Evolutionary conservation across 1,139 yeast genomes (phyloP).

Genomic region (Candida pseudoviswanathii): DNA sequence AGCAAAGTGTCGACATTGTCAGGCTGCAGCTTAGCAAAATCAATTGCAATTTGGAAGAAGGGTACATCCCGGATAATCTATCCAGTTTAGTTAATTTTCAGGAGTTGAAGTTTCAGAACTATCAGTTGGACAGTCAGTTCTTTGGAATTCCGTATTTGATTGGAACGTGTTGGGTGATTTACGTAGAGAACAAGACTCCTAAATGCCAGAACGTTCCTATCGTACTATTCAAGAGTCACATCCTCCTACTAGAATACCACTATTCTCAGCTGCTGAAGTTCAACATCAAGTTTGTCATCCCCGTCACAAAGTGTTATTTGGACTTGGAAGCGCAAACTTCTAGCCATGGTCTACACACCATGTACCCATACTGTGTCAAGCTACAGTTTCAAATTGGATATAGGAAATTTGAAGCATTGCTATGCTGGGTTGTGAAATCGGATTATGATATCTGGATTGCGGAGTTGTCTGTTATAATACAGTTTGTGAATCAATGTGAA

Average conservation of each 20-base stretch:
- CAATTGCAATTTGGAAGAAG: slow-evolving; percentile 7
- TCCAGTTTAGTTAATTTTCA: slow-evolving; percentile 17
- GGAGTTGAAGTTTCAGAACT: slow-evolving; percentile 11
- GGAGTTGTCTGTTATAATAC: slow-evolving; percentile 32
- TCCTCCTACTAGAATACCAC: slow-evolving; percentile 30
- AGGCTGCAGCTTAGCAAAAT: slow-evolving; percentile 7
- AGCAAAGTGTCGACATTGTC: slow-evolving; percentile 5
- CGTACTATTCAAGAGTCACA: slow-evolving; percentile 53
- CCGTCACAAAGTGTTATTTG: slow-evolving; percentile 41
- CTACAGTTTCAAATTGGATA: slow-evolving; percentile 46
- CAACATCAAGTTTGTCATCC: slow-evolving; percentile 49
- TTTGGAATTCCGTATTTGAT: slow-evolving; percentile 43
- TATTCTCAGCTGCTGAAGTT: slow-evolving; percentile 14
- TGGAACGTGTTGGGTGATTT: slow-evolving; percentile 43
- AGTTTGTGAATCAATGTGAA: slow-evolving; percentile 29
- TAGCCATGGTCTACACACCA: slow-evolving; percentile 40
- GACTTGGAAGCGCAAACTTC: slow-evolving; percentile 29
- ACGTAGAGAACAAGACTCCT: slow-evolving; percentile 30
- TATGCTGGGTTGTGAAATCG: slow-evolving; percentile 31
- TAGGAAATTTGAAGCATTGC: slow-evolving; percentile 47
- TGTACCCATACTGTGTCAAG: slow-evolving; percentile 37
- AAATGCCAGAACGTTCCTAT: slow-evolving; percentile 33
- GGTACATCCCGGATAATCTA: background rate
- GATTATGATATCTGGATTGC: slow-evolving; percentile 49
- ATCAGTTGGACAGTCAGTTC: slow-evolving; percentile 27